Conservation (phyloP, 768 basidiomycete genomes). For the Pholiota molesta region DNA sequence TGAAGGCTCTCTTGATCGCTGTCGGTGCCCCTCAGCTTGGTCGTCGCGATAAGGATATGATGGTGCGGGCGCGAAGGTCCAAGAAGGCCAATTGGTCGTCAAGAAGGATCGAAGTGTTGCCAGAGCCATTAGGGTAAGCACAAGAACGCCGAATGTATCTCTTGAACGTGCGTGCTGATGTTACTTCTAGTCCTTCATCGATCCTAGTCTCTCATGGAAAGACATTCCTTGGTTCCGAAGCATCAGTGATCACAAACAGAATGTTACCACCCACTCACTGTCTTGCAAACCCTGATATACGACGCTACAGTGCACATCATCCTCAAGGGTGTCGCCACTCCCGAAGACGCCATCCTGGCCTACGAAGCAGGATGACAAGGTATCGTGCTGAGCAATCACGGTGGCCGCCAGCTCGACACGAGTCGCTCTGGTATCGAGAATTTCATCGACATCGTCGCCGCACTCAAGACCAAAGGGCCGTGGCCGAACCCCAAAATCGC, state of each 20-base stretch:
- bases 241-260: too few species aligned
- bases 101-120: conserved; percentile 92
- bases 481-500: conserved; percentile 65
- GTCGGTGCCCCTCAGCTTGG: conserved; percentile 98
- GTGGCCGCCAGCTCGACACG: conserved; percentile 44
- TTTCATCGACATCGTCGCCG: conserved; percentile 64
- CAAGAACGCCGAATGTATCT: not conserved
- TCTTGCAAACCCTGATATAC: not conserved
- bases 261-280: too few species aligned
- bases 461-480: conserved; percentile 55
- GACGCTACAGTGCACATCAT: conserved; percentile 19
- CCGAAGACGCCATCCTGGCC: conserved; percentile 23
- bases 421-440: conserved; percentile 73
- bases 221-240: conserved; percentile 81
- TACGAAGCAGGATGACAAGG: conserved; percentile 25
- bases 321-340: too few species aligned
- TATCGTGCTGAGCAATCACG: conserved; percentile 26
- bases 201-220: conserved; percentile 84
- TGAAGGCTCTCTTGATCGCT: conserved; percentile 82
- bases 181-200: conserved; percentile 79
- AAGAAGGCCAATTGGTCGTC: conserved; percentile 55
- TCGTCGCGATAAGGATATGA: conserved; percentile 93
- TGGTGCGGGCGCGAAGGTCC: conserved; percentile 53
- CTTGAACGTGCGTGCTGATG: not conserved
- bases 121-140: conserved; percentile 86